Conservation (phyloP, 129 eudicot genomes). For the Lonicera japonica region DNA sequence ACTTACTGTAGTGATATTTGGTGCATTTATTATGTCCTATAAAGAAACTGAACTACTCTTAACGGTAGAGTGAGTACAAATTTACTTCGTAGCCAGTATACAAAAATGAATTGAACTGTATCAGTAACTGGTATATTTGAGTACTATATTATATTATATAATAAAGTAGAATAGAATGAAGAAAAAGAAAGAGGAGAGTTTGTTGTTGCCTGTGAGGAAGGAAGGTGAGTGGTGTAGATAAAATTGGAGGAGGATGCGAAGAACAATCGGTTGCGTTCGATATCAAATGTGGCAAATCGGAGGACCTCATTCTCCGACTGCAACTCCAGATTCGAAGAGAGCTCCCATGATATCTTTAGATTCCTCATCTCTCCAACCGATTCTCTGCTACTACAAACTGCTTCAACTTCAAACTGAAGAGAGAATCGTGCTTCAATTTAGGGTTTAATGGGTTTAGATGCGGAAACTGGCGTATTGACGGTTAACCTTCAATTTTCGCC, state of each 20-base stretch:
- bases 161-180: background rate
- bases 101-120: too few species aligned
- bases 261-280: slow-evolving; percentile 78
- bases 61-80: too few species aligned
- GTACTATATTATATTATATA: too few species aligned
- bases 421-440: background rate
- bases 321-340: slow-evolving; percentile 36
- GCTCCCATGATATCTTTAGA: slow-evolving; percentile 62
- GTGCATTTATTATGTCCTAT: too few species aligned
- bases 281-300: slow-evolving; percentile 61
- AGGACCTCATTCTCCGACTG: slow-evolving; percentile 41
- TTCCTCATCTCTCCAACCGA: slow-evolving; percentile 52
- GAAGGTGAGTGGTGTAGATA: slow-evolving; percentile 46
- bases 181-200: background rate
- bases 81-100: too few species aligned
- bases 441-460: background rate
- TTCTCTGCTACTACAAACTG: background rate
- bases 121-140: background rate
- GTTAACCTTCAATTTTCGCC: too few species aligned
- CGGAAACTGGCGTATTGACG: too few species aligned
- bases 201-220: slow-evolving; percentile 59
- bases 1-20: too few species aligned
- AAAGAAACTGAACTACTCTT: too few species aligned
- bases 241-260: slow-evolving; percentile 70
- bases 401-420: slow-evolving; percentile 10